Evolutionary conservation across 2,329 filamentous ascomycete genomes (phyloP).

Genomic region (Colletotrichum tropicicola): DNA sequence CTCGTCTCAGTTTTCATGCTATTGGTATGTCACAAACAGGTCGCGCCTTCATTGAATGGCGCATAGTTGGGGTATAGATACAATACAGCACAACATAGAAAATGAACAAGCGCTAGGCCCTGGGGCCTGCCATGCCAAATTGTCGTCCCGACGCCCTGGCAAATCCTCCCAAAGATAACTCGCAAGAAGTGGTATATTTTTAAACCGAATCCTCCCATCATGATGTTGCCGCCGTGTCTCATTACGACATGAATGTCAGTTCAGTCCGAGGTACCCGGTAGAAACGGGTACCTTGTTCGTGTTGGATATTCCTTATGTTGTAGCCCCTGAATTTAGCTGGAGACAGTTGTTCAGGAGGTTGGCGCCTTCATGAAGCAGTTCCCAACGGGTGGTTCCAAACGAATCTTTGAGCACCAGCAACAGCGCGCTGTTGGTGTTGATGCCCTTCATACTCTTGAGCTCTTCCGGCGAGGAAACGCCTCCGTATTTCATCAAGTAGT

Average conservation of each 20-base stretch:
- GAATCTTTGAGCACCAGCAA: conserved; percentile 83
- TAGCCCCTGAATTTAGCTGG: conserved; percentile 54
- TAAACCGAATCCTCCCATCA: conserved; percentile 1
- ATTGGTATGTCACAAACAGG: conserved; percentile 2
- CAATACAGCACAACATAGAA: conserved; percentile 9
- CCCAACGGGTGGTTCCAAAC: conserved; percentile 88
- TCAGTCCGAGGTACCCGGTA: background rate
- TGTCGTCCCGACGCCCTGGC: background rate
- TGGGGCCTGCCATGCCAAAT: background rate
- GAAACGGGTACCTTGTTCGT: background rate
- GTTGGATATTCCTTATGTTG: background rate
- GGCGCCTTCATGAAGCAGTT: conserved; percentile 88
- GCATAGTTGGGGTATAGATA: conserved; percentile 26
- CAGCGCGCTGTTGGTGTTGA: conserved; percentile 85
- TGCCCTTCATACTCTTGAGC: conserved; percentile 74
- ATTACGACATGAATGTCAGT: background rate
- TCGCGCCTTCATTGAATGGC: background rate
- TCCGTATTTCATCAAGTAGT: conserved; percentile 78
- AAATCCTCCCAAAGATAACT: conserved; percentile 2
- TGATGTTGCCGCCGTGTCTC: background rate
- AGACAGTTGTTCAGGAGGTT: conserved; percentile 85
- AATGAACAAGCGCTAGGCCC: background rate
- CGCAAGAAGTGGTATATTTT: conserved; percentile 23
- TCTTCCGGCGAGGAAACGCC: conserved; percentile 80
- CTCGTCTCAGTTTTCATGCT: conserved; percentile 6